Percentiles rank a stretch among this genome's conserved stretches.
Evolutionary conservation across 257 asterid genomes (phyloP).

Genomic region (Asclepias syriaca): DNA sequence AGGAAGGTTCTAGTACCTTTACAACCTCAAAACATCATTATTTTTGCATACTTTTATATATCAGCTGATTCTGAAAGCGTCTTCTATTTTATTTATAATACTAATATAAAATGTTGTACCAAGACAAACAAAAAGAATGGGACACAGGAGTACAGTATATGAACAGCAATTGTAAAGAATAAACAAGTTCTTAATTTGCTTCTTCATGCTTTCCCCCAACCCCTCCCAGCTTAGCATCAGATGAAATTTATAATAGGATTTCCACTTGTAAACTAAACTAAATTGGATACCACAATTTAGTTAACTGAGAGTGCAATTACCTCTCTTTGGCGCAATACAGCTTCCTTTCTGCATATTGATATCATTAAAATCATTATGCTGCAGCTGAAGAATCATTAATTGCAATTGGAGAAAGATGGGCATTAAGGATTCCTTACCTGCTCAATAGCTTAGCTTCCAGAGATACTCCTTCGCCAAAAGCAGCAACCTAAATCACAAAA

Average conservation of each 20-base stretch:
- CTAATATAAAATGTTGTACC: neutral
- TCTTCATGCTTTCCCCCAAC: neutral
- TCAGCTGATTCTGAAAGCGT: neutral
- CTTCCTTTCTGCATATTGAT: slow-evolving; percentile 75
- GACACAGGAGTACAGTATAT: neutral
- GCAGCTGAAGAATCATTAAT: slow-evolving; percentile 15
- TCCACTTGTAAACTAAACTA: slow-evolving; percentile 1
- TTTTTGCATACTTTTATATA: neutral
- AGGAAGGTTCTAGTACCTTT: neutral
- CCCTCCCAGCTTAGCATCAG: neutral
- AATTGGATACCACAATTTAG: slow-evolving; percentile 18
- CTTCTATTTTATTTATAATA: neutral
- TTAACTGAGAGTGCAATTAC: slow-evolving; percentile 31
- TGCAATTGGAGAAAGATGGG: slow-evolving; percentile 19
- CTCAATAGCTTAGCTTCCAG: slow-evolving; percentile 90
- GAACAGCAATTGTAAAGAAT: neutral
- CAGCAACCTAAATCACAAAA: slow-evolving; percentile 67
- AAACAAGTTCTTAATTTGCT: neutral
- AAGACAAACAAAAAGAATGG: neutral
- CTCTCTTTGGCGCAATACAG: slow-evolving; percentile 94
- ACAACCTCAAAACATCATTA: neutral
- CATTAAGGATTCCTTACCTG: slow-evolving; percentile 45
- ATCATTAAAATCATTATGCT: slow-evolving; percentile 16
- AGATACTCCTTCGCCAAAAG: slow-evolving; percentile 95
- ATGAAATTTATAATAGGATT: neutral